These are phyloP conservation scores for Chytriomyces confervae DNA, from an alignment of 192 early-diverging fungal species.

Conservation along the genomic window DNA sequence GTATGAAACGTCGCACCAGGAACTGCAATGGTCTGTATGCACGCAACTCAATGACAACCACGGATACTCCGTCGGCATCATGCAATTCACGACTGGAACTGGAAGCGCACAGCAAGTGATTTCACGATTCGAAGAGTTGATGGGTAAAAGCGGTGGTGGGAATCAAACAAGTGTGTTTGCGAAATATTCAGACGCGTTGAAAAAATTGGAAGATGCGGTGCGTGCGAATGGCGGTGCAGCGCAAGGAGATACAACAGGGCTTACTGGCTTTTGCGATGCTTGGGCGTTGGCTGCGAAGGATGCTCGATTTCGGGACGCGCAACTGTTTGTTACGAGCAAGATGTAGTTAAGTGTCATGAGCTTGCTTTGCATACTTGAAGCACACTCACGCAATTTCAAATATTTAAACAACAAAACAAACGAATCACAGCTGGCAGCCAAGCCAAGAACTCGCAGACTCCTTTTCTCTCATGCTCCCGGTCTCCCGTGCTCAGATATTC, in stretches of 20 bases:
- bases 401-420: not conserved
- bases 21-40: conserved; percentile 22
- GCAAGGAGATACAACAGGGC: conserved; percentile 12
- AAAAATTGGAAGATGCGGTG: not conserved
- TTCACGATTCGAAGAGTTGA: not conserved
- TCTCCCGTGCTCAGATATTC: conserved; percentile 25
- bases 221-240: not conserved
- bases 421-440: conserved; percentile 19
- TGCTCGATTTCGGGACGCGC: conserved; percentile 2
- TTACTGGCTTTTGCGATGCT: conserved; percentile 29
- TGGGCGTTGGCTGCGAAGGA: conserved; percentile 15
- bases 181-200: not conserved
- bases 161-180: conserved; percentile 3
- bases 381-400: not conserved
- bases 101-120: conserved; percentile 27
- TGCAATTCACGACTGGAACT: conserved; percentile 28
- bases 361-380: not conserved
- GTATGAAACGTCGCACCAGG: conserved; percentile 28
- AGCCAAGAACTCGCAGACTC: not conserved
- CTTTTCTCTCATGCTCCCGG: not conserved
- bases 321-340: conserved; percentile 10
- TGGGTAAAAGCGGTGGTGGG: not conserved
- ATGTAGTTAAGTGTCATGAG: conserved; percentile 7
- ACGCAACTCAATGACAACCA: conserved; percentile 18
- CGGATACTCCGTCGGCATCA: conserved; percentile 32